Base-by-base conservation (phyloP, 768 basidiomycete species). In the Serpula lacrymans region DNA sequence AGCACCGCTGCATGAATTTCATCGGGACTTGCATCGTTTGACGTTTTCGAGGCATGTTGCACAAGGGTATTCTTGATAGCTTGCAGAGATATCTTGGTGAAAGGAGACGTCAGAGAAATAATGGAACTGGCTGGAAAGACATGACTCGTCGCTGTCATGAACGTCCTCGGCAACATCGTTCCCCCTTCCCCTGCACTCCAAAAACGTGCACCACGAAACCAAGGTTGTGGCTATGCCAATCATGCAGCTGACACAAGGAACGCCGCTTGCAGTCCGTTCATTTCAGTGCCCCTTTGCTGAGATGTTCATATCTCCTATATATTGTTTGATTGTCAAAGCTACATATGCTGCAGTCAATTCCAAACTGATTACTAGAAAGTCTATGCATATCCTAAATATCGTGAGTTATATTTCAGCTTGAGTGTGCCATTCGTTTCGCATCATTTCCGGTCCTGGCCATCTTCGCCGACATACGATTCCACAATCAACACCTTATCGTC, bases 1-100 rank as follows among this genome's bases (percentile, higher is more conserved):
- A 89, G 64, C 18, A 90, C 82, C 3, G 84, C 83, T 8, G 88
- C 88, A 50, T 78, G 72, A 25, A 56, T 51, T 47, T 71, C 67
- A 16, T 46, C 35, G 13, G 44, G 46, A 36, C 54, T 17, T 13
- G 16, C 29, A 13, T 32, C 47, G 39, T 51, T 48, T 21, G 44
- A 42, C 38, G 55, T 47, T 21, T 52, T 48, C 29, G 47, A 39
- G 24, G 29, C 46, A 11, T 52, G 32, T 3, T 11, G 34, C 1
- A 41, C 35, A 7, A 72, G 61, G 5, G 55, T 53, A 24, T 41
- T 45, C 32, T 54, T 59, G 17, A 72, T 60, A 6, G 36, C 34
- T 41, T 46, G 39, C 26, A 71, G 60, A 13, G 68, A 60, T 3
- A 48, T 41, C 10, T 58, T 57, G 1, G 70, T 69, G 34, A 71